phyloP scores from a whole-genome alignment of 1,139 yeast genomes.

The Blastobotrys buckinghamii region DNA sequence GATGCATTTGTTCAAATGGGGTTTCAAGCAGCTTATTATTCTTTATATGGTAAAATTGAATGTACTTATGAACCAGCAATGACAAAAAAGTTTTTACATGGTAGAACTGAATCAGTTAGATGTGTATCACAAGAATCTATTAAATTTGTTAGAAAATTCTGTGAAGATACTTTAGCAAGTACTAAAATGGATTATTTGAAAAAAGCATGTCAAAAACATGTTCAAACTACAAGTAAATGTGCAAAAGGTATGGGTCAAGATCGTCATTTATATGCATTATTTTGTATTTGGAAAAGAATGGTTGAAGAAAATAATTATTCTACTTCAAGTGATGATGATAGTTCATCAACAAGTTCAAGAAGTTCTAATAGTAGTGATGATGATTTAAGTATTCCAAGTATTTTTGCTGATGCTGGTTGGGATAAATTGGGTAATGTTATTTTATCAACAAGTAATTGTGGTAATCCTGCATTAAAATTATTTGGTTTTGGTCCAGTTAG shows the following conservation, averaged over 20 bases:
- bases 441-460: slow-evolving; percentile 64
- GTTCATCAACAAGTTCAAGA: slow-evolving; percentile 2
- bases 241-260: slow-evolving; percentile 82
- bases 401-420: slow-evolving; percentile 80
- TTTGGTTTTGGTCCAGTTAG: slow-evolving; percentile 94
- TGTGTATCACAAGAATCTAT: slow-evolving; percentile 78
- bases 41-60: slow-evolving; percentile 86
- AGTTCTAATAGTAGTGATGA: slow-evolving; percentile 10
- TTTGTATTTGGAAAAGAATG: slow-evolving; percentile 82
- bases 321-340: not conserved
- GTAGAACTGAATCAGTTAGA: slow-evolving; percentile 88
- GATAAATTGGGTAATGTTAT: slow-evolving; percentile 59
- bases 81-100: slow-evolving; percentile 84
- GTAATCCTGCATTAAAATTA: slow-evolving; percentile 78
- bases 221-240: slow-evolving; percentile 60
- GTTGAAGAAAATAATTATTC: slow-evolving; percentile 31
- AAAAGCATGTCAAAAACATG: slow-evolving; percentile 66
- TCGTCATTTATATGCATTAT: slow-evolving; percentile 80
- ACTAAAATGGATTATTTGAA: slow-evolving; percentile 58
- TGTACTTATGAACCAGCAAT: slow-evolving; percentile 95
- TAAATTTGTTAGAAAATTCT: slow-evolving; percentile 76
- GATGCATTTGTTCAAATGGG: slow-evolving; percentile 95
- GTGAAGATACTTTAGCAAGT: slow-evolving; percentile 59
- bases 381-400: slow-evolving; percentile 41
- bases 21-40: slow-evolving; percentile 88